Evolutionary conservation across 306 rosid species (phyloP).

Genomic region (Ochetophila trinervis): DNA sequence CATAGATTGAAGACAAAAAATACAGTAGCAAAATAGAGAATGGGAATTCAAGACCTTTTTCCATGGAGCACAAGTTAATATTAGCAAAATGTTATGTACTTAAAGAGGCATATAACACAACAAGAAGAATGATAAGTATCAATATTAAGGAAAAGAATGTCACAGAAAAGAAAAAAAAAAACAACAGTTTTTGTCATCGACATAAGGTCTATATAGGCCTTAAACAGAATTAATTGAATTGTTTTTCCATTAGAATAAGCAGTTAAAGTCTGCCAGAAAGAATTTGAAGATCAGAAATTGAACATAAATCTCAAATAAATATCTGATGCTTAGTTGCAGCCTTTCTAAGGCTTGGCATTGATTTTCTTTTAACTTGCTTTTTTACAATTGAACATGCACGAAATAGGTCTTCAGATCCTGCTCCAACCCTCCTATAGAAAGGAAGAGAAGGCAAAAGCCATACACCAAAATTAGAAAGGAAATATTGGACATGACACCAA

Average conservation of each 20-base stretch:
- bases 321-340: slow-evolving; percentile 57
- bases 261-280: neutral
- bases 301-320: neutral
- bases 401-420: slow-evolving; percentile 69
- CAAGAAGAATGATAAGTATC: neutral
- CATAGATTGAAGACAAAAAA: neutral
- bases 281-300: neutral
- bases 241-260: slow-evolving; percentile 1
- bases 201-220: neutral
- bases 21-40: neutral
- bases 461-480: slow-evolving; percentile 1
- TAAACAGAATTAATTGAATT: neutral
- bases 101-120: neutral
- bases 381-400: slow-evolving; percentile 58
- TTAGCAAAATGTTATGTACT: neutral
- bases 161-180: neutral
- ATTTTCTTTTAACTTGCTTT: slow-evolving; percentile 52
- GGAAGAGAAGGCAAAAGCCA: slow-evolving; percentile 6
- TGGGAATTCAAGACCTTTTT: no score
- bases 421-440: slow-evolving; percentile 72
- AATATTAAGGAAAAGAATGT: neutral
- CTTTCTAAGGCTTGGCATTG: slow-evolving; percentile 49
- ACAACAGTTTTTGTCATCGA: neutral
- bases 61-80: no score
- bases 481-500: neutral